A percentile compares a stretch with the other conserved stretches of the same genome.
These are phyloP conservation scores for Solanum clarkiae DNA, from an alignment of 257 asterid genomes.

Conservation along the genomic window DNA sequence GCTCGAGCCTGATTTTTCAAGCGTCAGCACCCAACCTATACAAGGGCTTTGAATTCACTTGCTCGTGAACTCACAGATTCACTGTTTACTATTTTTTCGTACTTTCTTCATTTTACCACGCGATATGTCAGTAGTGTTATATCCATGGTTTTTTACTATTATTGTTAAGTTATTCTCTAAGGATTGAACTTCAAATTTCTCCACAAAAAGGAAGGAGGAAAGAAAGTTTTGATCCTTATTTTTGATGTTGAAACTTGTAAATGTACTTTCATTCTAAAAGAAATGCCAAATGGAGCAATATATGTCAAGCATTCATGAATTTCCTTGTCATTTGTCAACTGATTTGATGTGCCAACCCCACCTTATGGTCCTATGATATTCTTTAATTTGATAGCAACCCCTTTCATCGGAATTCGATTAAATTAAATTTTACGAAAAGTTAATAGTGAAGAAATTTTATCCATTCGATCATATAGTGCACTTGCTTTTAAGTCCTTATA, in stretches of 20 bases:
- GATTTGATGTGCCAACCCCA: neutral
- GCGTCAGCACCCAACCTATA: neutral
- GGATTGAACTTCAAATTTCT: neutral
- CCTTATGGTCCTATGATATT: neutral
- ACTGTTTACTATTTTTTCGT: neutral
- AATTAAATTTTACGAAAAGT: neutral
- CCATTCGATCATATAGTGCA: neutral
- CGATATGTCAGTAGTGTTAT: neutral
- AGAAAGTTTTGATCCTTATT: neutral
- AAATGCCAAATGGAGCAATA: neutral
- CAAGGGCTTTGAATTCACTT: neutral
- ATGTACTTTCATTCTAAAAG: neutral
- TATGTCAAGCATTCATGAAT: neutral
- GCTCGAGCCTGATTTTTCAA: neutral
- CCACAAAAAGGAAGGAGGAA: neutral
- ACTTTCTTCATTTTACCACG: neutral
- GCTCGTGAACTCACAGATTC: neutral
- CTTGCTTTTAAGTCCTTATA: neutral
- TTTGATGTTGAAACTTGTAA: neutral
- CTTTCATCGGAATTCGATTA: neutral
- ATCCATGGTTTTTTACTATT: neutral
- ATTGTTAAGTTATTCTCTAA: neutral
- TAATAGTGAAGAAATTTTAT: accelerated
- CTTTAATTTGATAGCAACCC: neutral
- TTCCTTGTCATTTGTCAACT: neutral